Evolutionary conservation across 805 yeast species (phyloP), one percentile per base, ranked within the genome.

Genomic region (Yarrowia hollandica): DNA sequence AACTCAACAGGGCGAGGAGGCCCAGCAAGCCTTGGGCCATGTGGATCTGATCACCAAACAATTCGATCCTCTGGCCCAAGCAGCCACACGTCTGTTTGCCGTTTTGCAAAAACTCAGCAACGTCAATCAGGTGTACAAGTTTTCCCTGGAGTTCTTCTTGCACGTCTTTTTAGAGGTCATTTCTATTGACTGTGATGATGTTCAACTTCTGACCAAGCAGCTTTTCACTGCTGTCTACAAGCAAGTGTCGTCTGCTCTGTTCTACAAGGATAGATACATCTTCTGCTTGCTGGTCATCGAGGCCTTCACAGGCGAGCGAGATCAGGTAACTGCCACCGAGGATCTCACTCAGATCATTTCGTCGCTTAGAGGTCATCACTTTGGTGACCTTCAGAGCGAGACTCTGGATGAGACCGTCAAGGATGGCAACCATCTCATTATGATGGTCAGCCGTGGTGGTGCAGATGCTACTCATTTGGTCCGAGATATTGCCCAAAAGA

Each of bases 121-220:
- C 0, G 52, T 82, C n/a, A 79, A 79, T 60, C 69, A 69, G 25
- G 80, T 83, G 62, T 91, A 89, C 68, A 79, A 79, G 50, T 82
- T 86, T 64, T 74, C 89, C 0, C 73, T 85, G 30, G 73, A 75
- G 6, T 75, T 73, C 41, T 77, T 79, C 60, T 64, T 75, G 59
- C 60, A 63, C 1, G 69, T 78, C 15, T 69, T 81, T 39, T 63
- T 62, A 12, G 37, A 35, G 34, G 39, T 35, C 14, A 26, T 52
- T 19, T 33, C 39, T 3, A 12, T 15, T 4, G 55, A 48, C 28
- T 31, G 22, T 7, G 39, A 48, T 5, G 55, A 33, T 22, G 55
- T 48, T 4, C 39, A 48, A 8, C 10, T 31, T 12, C 39, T 48
- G 14, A 48, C 39, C 7, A 31, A 30, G 19, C 28, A 30, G 30